Evolutionary conservation across 176 grass and related monocot species (phyloP), one percentile per base, ranked within the genome.

Genomic region (Pharus latifolius): DNA sequence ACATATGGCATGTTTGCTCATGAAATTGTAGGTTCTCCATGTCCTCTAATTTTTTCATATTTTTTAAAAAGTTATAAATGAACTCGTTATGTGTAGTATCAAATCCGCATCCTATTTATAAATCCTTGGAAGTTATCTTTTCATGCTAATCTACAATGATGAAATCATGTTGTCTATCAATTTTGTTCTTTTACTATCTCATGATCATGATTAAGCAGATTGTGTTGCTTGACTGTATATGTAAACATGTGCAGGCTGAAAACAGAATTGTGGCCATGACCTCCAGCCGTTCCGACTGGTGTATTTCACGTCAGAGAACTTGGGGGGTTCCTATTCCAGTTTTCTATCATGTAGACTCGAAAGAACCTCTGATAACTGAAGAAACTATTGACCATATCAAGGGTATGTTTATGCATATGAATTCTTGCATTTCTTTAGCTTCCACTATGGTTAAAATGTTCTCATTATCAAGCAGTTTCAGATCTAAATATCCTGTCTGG

Each of bases 241-340:
- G 60, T 82, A 35, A 50, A 37, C 6, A 26, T 85, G 56, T 67
- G 35, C 90, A 98, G 94, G 94, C 83, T 57, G 84, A 90, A 54
- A 98, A 98, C 65, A 88, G 94, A 81, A 98, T 98, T 70, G 75
- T 98, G 69, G 78, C 90, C 65, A 98, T 98, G 94, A 88, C 87
- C 67, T 87, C 86, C 17, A 70, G 86, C 75, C 86, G 89, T 66
- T 98, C 94, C 67, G 94, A 98, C 60, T 98, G 94, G 94, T 98
- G 94, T 65, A 93, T 98, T 87, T 98, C 94, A 67, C 84, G 89
- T 44, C 94, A 98, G 78, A 98, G 94, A 77, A 89, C 87, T 59
- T 98, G 94, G 89, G 94, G 94, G 33, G 94, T 98, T 78, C 94
- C 94, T 50, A 98, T 98, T 73, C 94, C 87, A 2, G 89, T 88